Percentiles rank a stretch among this genome's conserved stretches.
Conservation (phyloP, 768 basidiomycete genomes). For the Rhizopogon vulgaris region DNA sequence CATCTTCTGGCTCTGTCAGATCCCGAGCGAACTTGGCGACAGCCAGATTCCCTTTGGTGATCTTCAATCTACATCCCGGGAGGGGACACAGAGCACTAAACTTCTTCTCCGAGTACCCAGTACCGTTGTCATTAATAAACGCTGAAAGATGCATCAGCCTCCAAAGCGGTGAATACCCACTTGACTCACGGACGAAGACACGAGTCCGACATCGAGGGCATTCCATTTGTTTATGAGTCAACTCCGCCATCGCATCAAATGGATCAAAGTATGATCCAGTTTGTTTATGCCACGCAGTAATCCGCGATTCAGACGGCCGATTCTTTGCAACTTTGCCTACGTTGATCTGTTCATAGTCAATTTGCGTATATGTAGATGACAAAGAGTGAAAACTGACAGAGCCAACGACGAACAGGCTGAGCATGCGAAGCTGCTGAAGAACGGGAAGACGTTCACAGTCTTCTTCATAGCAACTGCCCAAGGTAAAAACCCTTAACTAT, state of each 20-base stretch:
- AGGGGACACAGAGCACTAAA: constrained; percentile 35
- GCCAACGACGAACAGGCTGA: constrained; percentile 22
- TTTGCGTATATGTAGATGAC: neutral
- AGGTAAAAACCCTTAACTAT: constrained; percentile 2
- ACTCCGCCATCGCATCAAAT: constrained; percentile 25
- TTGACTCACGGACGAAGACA: constrained; percentile 27
- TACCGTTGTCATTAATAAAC: constrained; percentile 32
- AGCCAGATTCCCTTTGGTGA: constrained; percentile 37
- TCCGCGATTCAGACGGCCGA: constrained; percentile 12
- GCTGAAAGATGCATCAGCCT: constrained; percentile 20
- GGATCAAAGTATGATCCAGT: constrained; percentile 29
- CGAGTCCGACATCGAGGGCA: constrained; percentile 31
- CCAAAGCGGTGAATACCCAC: neutral
- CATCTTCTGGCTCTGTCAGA: constrained; percentile 20
- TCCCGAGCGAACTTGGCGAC: constrained; percentile 38
- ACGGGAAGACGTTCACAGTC: constrained; percentile 25
- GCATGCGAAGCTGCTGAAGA: constrained; percentile 18
- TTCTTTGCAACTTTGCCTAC: constrained; percentile 12
- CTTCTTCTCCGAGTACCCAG: constrained; percentile 41
- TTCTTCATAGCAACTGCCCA: constrained; percentile 25
- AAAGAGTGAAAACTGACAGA: constrained; percentile 15
- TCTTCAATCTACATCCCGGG: constrained; percentile 30
- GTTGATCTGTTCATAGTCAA: constrained; percentile 15
- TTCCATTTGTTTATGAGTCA: constrained; percentile 19
- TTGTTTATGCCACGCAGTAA: constrained; percentile 16